A percentile compares a stretch with the other conserved stretches of the same genome.
Evolutionary conservation across 2,329 filamentous ascomycete genomes (phyloP).

Genomic region (Pestalotiopsis sp.): DNA sequence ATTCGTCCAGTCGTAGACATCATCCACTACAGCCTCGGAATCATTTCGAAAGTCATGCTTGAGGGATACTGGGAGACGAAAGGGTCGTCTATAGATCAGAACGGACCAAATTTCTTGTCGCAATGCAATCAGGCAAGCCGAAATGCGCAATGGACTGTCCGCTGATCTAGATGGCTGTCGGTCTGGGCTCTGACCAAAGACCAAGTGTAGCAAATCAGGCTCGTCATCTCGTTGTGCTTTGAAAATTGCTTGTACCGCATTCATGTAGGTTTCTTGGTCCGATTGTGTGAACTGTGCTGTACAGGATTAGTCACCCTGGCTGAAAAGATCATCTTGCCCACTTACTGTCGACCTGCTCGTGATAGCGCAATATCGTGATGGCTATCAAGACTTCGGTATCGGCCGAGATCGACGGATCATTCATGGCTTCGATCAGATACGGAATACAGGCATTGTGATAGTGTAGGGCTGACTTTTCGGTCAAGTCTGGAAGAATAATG

Average conservation of each 20-base stretch:
- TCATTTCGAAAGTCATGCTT: neutral
- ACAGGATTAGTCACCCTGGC: neutral
- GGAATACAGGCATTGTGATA: neutral
- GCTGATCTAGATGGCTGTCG: neutral
- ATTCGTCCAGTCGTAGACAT: neutral
- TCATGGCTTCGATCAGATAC: neutral
- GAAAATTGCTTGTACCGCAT: neutral
- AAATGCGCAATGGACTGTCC: neutral
- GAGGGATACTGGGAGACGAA: neutral
- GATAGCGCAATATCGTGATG: neutral
- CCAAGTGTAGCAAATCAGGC: neutral
- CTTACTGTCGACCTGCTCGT: neutral
- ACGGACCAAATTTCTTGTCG: neutral
- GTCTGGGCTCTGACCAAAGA: neutral
- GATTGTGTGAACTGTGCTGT: neutral
- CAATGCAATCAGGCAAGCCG: neutral
- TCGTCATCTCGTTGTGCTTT: neutral
- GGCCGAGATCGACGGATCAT: neutral
- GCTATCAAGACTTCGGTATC: neutral
- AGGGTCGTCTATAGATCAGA: neutral
- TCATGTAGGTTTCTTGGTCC: slow-evolving; percentile 2
- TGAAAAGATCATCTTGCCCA: neutral
- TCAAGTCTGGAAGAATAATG: neutral
- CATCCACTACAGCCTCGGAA: neutral
- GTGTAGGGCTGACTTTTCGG: neutral